Percentiles rank a stretch among this genome's conserved stretches.
Evolutionary conservation across 106 monocot genomes (phyloP).

Genomic region (Vanilla planifolia): DNA sequence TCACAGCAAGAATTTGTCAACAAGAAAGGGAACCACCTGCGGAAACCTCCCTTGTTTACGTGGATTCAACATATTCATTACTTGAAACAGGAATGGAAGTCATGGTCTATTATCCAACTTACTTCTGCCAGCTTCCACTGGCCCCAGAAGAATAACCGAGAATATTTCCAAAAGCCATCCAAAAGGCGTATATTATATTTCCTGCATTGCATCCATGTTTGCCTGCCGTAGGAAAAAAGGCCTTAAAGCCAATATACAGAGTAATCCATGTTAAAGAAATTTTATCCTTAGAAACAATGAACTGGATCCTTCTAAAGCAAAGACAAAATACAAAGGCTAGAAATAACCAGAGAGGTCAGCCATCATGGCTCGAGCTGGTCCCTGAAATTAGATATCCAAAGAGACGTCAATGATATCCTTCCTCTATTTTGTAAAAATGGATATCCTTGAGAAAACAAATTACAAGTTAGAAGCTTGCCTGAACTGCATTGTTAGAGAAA

Average conservation of each 20-base stretch:
- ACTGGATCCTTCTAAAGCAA: no score
- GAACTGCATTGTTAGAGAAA: constrained; percentile 83
- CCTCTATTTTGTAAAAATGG: no score
- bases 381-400: constrained; percentile 16
- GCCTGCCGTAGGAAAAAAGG: background rate
- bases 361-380: constrained; percentile 55
- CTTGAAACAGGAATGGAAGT: background rate
- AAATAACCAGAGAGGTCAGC: constrained; percentile 41
- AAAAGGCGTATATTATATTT: background rate
- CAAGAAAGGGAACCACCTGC: constrained; percentile 97
- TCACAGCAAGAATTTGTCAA: constrained; percentile 80
- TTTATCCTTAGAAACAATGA: no score
- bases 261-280: no score
- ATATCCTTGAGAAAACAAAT: constrained; percentile 12
- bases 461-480: no score
- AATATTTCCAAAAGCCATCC: constrained; percentile 10
- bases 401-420: background rate
- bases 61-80: background rate
- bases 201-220: constrained; percentile 10
- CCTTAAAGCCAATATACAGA: background rate
- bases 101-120: background rate
- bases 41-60: background rate
- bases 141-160: background rate
- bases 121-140: background rate
- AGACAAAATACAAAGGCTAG: no score